phyloP scores from a whole-genome alignment of 495 filamentous ascomycete genomes.

The Glarea lozoyensis region DNA sequence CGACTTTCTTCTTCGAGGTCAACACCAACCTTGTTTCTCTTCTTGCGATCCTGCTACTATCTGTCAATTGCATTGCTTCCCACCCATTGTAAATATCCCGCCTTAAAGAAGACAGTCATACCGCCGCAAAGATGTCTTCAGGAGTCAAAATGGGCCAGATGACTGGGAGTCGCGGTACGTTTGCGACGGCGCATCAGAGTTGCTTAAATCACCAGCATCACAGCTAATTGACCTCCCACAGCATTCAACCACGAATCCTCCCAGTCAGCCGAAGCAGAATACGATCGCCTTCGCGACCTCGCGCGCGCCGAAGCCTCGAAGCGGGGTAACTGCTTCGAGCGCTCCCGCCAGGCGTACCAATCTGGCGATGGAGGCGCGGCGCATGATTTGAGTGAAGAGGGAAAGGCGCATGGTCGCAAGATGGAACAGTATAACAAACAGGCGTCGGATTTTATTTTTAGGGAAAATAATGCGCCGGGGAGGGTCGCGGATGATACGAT shows the following conservation, averaged over 20 bases:
- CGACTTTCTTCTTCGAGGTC: no score
- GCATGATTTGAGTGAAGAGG: slow-evolving; percentile 73
- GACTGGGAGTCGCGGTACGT: no score
- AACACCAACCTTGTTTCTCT: no score
- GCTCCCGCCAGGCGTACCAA: slow-evolving; percentile 69
- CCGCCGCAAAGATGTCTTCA: no score
- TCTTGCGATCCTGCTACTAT: no score
- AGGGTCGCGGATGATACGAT: slow-evolving; percentile 73
- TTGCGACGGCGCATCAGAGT: no score
- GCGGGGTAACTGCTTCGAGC: slow-evolving; percentile 64
- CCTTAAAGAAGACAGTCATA: no score
- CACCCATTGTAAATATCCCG: no score
- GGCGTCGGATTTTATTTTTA: slow-evolving; percentile 89
- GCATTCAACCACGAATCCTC: slow-evolving; percentile 74
- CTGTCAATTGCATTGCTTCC: no score
- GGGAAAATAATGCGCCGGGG: slow-evolving; percentile 73
- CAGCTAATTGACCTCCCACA: no score
- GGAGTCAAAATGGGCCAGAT: no score
- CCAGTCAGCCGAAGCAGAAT: slow-evolving; percentile 68
- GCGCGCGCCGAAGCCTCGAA: slow-evolving; percentile 71
- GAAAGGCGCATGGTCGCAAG: slow-evolving; percentile 68
- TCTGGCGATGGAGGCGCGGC: slow-evolving; percentile 70
- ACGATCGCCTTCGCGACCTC: slow-evolving; percentile 80
- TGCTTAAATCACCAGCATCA: no score
- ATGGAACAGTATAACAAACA: slow-evolving; percentile 80